Percentiles rank a stretch among this genome's conserved stretches.
phyloP scores from a whole-genome alignment of 2,329 filamentous ascomycete species.

The Alternaria angustiovoidea region DNA sequence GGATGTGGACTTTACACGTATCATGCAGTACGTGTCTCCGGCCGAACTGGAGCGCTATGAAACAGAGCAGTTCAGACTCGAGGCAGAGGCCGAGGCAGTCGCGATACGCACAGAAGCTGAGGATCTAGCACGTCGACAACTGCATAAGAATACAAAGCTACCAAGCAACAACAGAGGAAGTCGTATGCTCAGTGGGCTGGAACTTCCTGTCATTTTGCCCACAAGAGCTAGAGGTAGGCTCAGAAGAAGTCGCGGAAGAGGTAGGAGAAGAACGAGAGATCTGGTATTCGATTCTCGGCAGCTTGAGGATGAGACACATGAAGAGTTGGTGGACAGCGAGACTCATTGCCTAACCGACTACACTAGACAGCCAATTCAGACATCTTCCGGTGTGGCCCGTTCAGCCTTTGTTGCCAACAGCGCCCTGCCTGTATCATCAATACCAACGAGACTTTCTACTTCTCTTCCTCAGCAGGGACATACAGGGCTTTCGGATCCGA shows the following conservation, averaged over 20 bases:
- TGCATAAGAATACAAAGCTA: slow-evolving; percentile 37
- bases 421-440: slow-evolving; percentile 35
- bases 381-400: slow-evolving; percentile 35
- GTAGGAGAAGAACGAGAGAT: slow-evolving; percentile 8
- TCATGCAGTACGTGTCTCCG: slow-evolving; percentile 40
- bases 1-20: slow-evolving; percentile 39
- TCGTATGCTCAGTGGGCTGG: slow-evolving; percentile 19
- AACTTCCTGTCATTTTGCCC: slow-evolving; percentile 12
- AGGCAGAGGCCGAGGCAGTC: slow-evolving; percentile 38
- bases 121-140: slow-evolving; percentile 23
- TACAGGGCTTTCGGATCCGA: slow-evolving; percentile 12
- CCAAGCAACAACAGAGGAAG: slow-evolving; percentile 19
- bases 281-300: background rate
- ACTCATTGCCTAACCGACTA: slow-evolving; percentile 23
- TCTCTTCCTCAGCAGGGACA: slow-evolving; percentile 6
- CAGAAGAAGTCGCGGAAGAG: slow-evolving; percentile 21
- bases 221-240: slow-evolving; percentile 19
- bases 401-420: slow-evolving; percentile 45
- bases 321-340: slow-evolving; percentile 7
- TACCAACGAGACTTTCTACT: slow-evolving; percentile 13
- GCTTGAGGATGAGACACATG: slow-evolving; percentile 6
- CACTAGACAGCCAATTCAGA: slow-evolving; percentile 7
- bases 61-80: slow-evolving; percentile 40
- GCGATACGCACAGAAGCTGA: slow-evolving; percentile 31
- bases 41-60: slow-evolving; percentile 45